A percentile compares a stretch with the other conserved stretches of the same genome.
Conservation (phyloP, 1,284 basidiomycete species). For the Irpex sp. region DNA sequence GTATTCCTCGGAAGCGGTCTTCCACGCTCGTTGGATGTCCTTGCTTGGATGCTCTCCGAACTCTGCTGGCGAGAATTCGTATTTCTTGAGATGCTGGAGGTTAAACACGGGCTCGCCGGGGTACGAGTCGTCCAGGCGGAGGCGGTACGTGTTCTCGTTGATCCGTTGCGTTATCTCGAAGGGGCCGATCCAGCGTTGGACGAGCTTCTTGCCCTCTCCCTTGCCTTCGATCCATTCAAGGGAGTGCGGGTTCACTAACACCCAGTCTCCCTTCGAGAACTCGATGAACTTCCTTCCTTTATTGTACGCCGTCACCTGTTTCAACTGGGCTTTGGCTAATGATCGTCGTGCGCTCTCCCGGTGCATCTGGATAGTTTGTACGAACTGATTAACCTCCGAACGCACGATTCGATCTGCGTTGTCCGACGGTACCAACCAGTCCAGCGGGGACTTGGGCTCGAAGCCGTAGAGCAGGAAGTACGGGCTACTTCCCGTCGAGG, state of each 20-base stretch:
- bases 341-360: conserved; percentile 12
- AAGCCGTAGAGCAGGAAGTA: not conserved
- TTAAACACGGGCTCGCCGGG: conserved; percentile 26
- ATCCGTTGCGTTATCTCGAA: conserved; percentile 25
- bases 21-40: conserved; percentile 2
- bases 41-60: conserved; percentile 10
- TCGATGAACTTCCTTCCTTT: conserved; percentile 5
- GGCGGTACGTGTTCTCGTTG: conserved; percentile 21
- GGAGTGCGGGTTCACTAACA: conserved; percentile 27
- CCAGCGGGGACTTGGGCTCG: not conserved
- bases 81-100: conserved; percentile 22
- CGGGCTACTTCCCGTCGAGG: not conserved
- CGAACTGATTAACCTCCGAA: not conserved
- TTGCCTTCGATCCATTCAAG: conserved; percentile 21
- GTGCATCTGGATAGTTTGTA: conserved; percentile 1
- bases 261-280: conserved; percentile 21
- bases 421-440: not conserved
- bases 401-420: not conserved
- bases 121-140: conserved; percentile 24
- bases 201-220: conserved; percentile 27
- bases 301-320: conserved; percentile 8
- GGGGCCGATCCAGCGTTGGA: conserved; percentile 19
- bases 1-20: conserved; percentile 13
- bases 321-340: conserved; percentile 12
- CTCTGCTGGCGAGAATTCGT: conserved; percentile 11